Percentiles rank a stretch among this genome's conserved stretches.
phyloP scores from a whole-genome alignment of 106 monocot genomes.

The Allium fistulosum region DNA sequence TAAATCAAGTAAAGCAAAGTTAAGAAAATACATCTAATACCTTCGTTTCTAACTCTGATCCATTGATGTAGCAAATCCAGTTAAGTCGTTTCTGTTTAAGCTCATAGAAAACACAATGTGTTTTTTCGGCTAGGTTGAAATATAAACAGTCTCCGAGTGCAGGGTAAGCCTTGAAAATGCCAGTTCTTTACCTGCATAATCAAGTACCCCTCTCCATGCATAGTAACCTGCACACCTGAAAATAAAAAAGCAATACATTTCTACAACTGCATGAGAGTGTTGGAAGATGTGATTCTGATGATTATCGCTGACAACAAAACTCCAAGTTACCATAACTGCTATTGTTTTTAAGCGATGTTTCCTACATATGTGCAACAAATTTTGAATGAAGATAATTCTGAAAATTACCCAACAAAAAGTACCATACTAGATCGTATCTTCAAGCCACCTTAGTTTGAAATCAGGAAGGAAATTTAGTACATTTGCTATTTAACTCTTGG shows the following conservation, averaged over 20 bases:
- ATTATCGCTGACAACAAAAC: too few species aligned
- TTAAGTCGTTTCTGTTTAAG: slow-evolving; percentile 57
- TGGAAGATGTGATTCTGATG: too few species aligned
- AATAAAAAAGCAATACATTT: background rate
- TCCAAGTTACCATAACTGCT: too few species aligned
- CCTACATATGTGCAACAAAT: too few species aligned
- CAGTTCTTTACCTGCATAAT: slow-evolving; percentile 46
- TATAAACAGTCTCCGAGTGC: slow-evolving; percentile 66
- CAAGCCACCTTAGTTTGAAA: too few species aligned
- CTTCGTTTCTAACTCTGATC: slow-evolving; percentile 55
- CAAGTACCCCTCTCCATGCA: slow-evolving; percentile 80
- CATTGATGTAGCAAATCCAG: slow-evolving; percentile 82
- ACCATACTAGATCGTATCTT: too few species aligned
- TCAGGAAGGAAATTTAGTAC: too few species aligned
- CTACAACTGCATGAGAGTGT: too few species aligned
- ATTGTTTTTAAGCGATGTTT: too few species aligned
- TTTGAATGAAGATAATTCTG: too few species aligned
- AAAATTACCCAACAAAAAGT: too few species aligned
- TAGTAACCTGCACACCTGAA: slow-evolving; percentile 74
- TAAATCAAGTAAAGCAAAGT: background rate
- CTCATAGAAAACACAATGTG: slow-evolving; percentile 74
- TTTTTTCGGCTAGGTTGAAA: slow-evolving; percentile 59
- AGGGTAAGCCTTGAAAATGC: slow-evolving; percentile 46
- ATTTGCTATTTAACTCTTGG: too few species aligned
- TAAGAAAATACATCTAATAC: slow-evolving; percentile 11